Percentiles rank a stretch among this genome's conserved stretches.
phyloP scores from a whole-genome alignment of 2,329 filamentous ascomycete species.

The Penicillium sp. region DNA sequence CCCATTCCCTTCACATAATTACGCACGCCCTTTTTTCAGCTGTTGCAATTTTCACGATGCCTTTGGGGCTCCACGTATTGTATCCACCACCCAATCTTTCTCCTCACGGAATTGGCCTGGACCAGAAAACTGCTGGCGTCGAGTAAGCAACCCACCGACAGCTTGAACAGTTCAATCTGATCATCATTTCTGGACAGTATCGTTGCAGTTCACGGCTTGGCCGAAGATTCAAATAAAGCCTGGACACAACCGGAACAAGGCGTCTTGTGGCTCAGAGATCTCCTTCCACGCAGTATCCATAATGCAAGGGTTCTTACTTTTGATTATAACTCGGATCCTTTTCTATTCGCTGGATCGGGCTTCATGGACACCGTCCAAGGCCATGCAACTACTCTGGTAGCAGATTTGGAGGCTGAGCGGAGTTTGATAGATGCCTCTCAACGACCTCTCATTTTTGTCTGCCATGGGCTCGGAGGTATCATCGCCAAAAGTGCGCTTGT shows the following conservation, averaged over 20 bases:
- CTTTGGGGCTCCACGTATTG: too few relatives aligned
- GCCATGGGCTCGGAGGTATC: conserved; percentile 38
- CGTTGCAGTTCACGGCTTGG: conserved; percentile 4
- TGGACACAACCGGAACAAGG: conserved; percentile 5
- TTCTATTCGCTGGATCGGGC: conserved; percentile 1
- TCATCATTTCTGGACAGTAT: conserved; percentile 3
- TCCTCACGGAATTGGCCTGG: too few relatives aligned
- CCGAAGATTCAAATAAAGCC: not conserved
- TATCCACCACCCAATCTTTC: too few relatives aligned
- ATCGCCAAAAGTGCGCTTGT: conserved; percentile 34
- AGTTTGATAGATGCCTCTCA: conserved; percentile 11
- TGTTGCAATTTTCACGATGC: too few relatives aligned
- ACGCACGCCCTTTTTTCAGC: too few relatives aligned
- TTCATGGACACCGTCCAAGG: conserved; percentile 7
- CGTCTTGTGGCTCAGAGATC: conserved; percentile 4
- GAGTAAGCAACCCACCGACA: too few relatives aligned
- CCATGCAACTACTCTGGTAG: conserved; percentile 30
- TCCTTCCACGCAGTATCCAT: not conserved
- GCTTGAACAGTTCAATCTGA: too few relatives aligned
- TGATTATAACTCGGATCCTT: conserved; percentile 12
- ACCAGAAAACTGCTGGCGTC: too few relatives aligned
- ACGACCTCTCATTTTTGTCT: conserved; percentile 38
- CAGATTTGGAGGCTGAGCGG: conserved; percentile 30
- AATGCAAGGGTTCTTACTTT: conserved; percentile 17
- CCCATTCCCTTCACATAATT: too few relatives aligned